phyloP scores from a whole-genome alignment of 306 rosid genomes.

The Cucurbita moschata region DNA sequence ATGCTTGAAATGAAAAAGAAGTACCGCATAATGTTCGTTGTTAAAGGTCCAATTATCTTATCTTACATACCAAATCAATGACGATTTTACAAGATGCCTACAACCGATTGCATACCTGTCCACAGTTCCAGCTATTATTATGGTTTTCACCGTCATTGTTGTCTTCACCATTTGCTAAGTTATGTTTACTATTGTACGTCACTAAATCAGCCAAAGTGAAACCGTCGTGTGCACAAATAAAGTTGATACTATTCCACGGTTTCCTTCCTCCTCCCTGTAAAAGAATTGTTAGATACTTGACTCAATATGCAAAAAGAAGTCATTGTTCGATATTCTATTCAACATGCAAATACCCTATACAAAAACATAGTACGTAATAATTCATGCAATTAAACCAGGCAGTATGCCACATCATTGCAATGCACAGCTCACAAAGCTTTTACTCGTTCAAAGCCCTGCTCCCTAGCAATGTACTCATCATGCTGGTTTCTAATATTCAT shows the following conservation, averaged over 20 bases:
- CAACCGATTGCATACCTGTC: slow-evolving; percentile 45
- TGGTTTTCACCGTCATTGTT: slow-evolving; percentile 95
- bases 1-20: background rate
- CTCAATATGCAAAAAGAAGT: background rate
- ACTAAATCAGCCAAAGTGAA: slow-evolving; percentile 92
- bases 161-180: slow-evolving; percentile 78
- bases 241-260: slow-evolving; percentile 88
- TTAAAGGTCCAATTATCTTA: background rate
- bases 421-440: background rate
- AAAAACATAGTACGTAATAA: background rate
- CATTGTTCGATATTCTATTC: background rate
- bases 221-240: slow-evolving; percentile 85
- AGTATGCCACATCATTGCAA: background rate
- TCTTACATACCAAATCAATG: background rate
- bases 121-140: slow-evolving; percentile 98
- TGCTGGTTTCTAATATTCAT: background rate
- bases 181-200: slow-evolving; percentile 70
- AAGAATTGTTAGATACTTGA: background rate
- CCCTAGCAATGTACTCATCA: background rate
- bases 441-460: background rate
- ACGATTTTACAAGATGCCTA: slow-evolving; percentile 4
- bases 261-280: slow-evolving; percentile 76
- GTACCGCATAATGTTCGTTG: background rate
- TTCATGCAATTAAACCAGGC: background rate
- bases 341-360: background rate